phyloP scores from a whole-genome alignment of 345 rosid species.

The Ricinus communis region DNA sequence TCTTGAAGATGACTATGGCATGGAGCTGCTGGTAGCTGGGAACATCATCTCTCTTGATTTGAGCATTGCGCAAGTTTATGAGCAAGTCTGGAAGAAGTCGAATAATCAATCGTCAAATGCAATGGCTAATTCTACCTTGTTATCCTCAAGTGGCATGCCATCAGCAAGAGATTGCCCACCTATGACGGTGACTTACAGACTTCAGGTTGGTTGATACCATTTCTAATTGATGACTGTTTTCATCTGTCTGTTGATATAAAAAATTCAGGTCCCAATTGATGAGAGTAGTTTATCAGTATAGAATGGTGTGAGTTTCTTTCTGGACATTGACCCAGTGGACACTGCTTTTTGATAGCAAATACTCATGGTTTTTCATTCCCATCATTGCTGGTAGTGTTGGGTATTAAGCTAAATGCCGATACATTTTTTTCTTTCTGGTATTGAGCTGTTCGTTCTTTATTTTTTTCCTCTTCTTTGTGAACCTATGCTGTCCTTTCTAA shows the following conservation, averaged over 20 bases:
- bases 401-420: neutral
- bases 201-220: slow-evolving; percentile 64
- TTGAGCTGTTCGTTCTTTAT: neutral
- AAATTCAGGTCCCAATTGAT: neutral
- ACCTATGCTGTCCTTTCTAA: neutral
- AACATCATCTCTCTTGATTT: slow-evolving; percentile 95
- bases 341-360: neutral
- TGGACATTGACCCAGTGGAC: no score
- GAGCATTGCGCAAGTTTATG: slow-evolving; percentile 96
- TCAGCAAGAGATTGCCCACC: slow-evolving; percentile 83
- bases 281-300: neutral
- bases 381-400: neutral
- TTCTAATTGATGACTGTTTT: neutral
- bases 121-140: slow-evolving; percentile 53
- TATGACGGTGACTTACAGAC: slow-evolving; percentile 95
- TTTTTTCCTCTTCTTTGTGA: neutral
- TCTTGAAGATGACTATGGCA: slow-evolving; percentile 92
- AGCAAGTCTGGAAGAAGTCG: slow-evolving; percentile 98
- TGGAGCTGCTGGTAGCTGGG: slow-evolving; percentile 97
- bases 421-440: neutral
- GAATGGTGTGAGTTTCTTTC: neutral
- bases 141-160: slow-evolving; percentile 56
- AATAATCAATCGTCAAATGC: slow-evolving; percentile 66
- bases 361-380: neutral
- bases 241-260: neutral